Evolutionary conservation across 257 asterid genomes (phyloP).

Genomic region (Buddleja alternifolia): DNA sequence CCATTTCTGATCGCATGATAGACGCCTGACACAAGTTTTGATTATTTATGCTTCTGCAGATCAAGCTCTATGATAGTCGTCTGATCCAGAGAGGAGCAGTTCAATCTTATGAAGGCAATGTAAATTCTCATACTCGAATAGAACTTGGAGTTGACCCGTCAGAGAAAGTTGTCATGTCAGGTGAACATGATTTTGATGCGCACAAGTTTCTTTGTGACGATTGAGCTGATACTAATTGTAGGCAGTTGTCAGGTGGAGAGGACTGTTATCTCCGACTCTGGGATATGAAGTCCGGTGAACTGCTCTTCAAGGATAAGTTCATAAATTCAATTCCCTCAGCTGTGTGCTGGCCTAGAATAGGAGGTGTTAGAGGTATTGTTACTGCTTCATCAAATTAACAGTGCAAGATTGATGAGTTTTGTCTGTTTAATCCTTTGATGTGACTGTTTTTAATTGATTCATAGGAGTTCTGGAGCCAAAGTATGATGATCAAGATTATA

Average conservation of each 20-base stretch:
- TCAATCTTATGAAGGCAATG: conserved; percentile 82
- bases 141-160: conserved; percentile 52
- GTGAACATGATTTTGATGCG: conserved; percentile 32
- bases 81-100: conserved; percentile 66
- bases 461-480: conserved; percentile 22
- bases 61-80: conserved; percentile 88
- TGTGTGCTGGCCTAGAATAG: conserved; percentile 75
- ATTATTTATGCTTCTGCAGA: conserved; percentile 42
- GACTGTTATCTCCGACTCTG: conserved; percentile 81
- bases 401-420: neutral
- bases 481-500: conserved; percentile 33
- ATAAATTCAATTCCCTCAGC: conserved; percentile 68
- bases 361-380: conserved; percentile 49
- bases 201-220: neutral
- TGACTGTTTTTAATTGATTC: conserved; percentile 3
- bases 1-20: too few relatives aligned
- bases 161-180: too few relatives aligned
- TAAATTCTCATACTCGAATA: conserved; percentile 78
- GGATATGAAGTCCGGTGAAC: conserved; percentile 80
- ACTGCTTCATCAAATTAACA: neutral
- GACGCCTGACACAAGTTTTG: neutral
- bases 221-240: conserved; percentile 17
- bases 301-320: conserved; percentile 67
- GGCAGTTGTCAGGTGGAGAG: conserved; percentile 73
- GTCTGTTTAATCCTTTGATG: neutral